Base-by-base conservation (phyloP, 805 yeast genomes). In the Wickerhamomyces canadensis region DNA sequence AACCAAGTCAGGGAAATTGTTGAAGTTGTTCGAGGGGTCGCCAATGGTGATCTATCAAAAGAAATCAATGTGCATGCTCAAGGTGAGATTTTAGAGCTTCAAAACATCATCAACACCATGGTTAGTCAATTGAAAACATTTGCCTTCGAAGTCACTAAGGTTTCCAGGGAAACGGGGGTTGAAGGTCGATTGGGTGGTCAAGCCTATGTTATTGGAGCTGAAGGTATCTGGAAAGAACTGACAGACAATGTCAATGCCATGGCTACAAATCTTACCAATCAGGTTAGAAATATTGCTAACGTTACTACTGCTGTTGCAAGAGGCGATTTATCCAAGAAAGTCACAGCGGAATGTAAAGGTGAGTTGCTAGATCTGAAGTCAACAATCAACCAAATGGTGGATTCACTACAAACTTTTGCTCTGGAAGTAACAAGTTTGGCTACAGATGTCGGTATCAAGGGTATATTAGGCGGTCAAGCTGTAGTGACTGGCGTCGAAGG, bases 301-400 rank as follows among this genome's bases (percentile, higher is more conserved):
- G 94, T 86, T 16, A 89, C 86, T 15, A 81, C 84, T 28, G 84
- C 91, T 10, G 95, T 85, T n/a, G 93, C 95, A 10, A 81, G 78
- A 74, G 95, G 95, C 34, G 95, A 85, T 54, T 66, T 85, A 49
- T 76, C 87, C 22, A 84, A 84, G 52, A 84, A 84, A 54, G 94
- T 85, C 21, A 86, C 80, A 39, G 95, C 86, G 19, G 93, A 83
- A 54, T 94, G 95, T 26, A 91, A 85, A 59, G 95, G 95, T 40
- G 95, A 86, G 57, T 84, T 86, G 49, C 69, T 86, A 46, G 93
- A 88, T 43, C 72, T 86, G 56, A 86, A 86, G 54, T 76, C 81
- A 43, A 86, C 96, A 6, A 86, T 86, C 63, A 86, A 86, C 59
- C 84, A 84, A 65, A 86, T 86, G 96, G 95, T 86, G 72, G 95